phyloP scores from a whole-genome alignment of 148 eudicot genomes.

The Limonium bicolor region DNA sequence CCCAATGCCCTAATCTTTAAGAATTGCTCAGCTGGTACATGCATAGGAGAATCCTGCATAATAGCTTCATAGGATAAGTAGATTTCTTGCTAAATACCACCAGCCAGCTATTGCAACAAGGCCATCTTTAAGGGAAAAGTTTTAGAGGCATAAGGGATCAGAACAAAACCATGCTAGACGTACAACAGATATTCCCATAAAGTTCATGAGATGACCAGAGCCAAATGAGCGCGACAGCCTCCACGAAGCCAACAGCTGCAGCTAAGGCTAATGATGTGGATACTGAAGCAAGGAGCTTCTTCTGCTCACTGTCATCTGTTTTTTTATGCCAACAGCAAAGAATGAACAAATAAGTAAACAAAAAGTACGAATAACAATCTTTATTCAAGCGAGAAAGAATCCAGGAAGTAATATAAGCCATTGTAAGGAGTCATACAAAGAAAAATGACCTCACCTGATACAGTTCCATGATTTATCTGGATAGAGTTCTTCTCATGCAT shows the following conservation, averaged over 20 bases:
- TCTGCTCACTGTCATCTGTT: conserved; percentile 14
- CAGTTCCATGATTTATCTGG: conserved; percentile 31
- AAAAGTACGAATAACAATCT: too few relatives aligned
- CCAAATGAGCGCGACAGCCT: conserved; percentile 80
- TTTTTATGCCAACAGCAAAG: too few relatives aligned
- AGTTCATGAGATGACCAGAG: conserved; percentile 59
- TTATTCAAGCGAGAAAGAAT: too few relatives aligned
- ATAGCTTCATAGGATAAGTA: background rate
- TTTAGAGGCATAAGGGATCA: conserved; percentile 6
- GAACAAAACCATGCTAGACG: conserved; percentile 30
- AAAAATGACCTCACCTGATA: conserved; percentile 2
- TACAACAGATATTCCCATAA: conserved; percentile 93
- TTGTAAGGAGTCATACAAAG: background rate
- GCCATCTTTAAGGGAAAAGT: background rate
- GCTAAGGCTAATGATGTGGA: conserved; percentile 70
- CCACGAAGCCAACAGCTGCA: conserved; percentile 58
- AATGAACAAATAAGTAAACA: too few relatives aligned
- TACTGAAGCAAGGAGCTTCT: conserved; percentile 60
- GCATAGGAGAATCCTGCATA: conserved; percentile 89
- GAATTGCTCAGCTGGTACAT: conserved; percentile 77
- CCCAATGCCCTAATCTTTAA: conserved; percentile 74
- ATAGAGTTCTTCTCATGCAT: conserved; percentile 10
- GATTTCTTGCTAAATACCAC: background rate
- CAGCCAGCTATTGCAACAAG: background rate
- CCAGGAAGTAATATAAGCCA: background rate